Evolutionary conservation across 345 rosid species (phyloP).

Genomic region (Acer saccharum): DNA sequence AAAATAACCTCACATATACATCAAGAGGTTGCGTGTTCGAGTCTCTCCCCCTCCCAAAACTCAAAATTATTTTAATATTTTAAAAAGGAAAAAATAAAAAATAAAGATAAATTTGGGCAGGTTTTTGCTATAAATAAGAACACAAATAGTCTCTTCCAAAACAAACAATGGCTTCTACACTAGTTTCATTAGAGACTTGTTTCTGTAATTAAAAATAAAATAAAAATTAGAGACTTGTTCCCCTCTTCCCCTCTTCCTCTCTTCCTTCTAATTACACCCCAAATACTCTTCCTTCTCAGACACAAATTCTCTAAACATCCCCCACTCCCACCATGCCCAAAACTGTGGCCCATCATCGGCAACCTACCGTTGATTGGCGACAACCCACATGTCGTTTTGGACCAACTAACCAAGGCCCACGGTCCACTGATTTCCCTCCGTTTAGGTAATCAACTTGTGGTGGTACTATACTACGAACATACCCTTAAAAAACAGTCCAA

Average conservation of each 20-base stretch:
- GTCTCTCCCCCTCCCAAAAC: no score
- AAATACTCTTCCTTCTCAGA: neutral
- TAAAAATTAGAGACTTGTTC: no score
- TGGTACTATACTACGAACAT: no score
- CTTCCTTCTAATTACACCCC: neutral
- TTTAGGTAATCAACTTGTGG: constrained; percentile 26
- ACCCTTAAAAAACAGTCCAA: no score
- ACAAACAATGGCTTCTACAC: neutral
- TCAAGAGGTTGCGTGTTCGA: no score
- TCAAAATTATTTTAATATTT: no score
- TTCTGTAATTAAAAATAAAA: neutral
- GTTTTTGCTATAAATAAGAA: neutral
- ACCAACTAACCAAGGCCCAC: constrained; percentile 7
- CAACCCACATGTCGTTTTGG: constrained; percentile 14
- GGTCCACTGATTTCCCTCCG: constrained; percentile 30
- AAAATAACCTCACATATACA: no score
- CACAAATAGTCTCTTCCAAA: neutral
- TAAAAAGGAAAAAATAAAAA: no score
- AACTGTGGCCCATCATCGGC: constrained; percentile 30
- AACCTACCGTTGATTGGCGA: constrained; percentile 17
- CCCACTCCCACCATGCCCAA: constrained; percentile 29
- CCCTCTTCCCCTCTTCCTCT: neutral
- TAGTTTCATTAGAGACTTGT: no score
- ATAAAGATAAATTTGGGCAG: no score
- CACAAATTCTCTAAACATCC: neutral